These are phyloP conservation scores for Penstemon newberryi DNA, from an alignment of 257 asterid species.

Conservation along the genomic window DNA sequence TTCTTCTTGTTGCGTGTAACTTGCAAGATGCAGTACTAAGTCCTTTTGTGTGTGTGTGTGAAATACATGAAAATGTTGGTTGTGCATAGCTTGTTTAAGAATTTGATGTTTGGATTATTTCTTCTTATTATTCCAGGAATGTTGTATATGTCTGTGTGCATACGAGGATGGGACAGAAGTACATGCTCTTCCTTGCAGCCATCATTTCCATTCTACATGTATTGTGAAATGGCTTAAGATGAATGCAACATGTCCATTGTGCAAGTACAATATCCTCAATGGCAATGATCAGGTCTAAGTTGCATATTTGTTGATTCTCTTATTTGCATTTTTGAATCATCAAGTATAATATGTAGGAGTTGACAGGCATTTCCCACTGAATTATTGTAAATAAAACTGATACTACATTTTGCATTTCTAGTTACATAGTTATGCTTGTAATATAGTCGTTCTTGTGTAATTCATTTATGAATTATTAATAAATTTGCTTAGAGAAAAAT, in stretches of 20 bases:
- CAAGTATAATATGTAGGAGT: too few species aligned
- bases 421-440: too few species aligned
- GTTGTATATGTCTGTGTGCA: constrained; percentile 81
- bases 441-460: too few species aligned
- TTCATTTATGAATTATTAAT: too few species aligned
- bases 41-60: too few species aligned
- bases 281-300: constrained; percentile 73
- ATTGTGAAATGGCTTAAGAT: constrained; percentile 95
- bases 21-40: too few species aligned
- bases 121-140: constrained; percentile 59
- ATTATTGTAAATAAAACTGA: too few species aligned
- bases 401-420: too few species aligned
- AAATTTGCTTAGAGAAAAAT: too few species aligned
- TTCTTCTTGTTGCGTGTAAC: neutral
- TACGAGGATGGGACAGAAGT: constrained; percentile 85
- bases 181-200: constrained; percentile 81
- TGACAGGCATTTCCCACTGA: too few species aligned
- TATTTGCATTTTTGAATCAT: too few species aligned
- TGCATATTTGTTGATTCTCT: too few species aligned
- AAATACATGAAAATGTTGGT: neutral
- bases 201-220: constrained; percentile 77
- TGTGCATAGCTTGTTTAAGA: neutral
- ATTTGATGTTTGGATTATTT: neutral
- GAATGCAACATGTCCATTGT: constrained; percentile 96
- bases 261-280: constrained; percentile 96